These are phyloP conservation scores for Endocalyx cinctus DNA, from an alignment of 2,329 filamentous ascomycete genomes.

Conservation along the genomic window DNA sequence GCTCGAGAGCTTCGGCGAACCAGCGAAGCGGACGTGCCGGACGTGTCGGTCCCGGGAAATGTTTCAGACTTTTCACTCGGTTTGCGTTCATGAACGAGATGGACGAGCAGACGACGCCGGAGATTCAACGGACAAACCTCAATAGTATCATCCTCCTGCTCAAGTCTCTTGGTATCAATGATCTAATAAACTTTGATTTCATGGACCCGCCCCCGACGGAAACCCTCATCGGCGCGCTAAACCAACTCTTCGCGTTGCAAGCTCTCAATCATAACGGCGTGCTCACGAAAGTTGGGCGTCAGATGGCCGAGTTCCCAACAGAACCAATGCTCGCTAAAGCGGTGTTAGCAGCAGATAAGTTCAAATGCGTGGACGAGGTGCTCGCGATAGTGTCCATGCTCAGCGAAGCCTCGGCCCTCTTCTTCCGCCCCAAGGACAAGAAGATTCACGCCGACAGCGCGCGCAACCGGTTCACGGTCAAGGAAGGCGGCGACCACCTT, in stretches of 20 bases:
- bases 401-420: constrained; percentile 79
- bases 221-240: constrained; percentile 80
- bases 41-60: constrained; percentile 86
- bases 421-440: constrained; percentile 95
- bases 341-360: constrained; percentile 81
- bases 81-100: constrained; percentile 94
- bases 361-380: constrained; percentile 91
- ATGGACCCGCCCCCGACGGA: constrained; percentile 91
- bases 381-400: constrained; percentile 94
- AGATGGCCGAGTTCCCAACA: constrained; percentile 93
- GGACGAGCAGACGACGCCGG: constrained; percentile 84
- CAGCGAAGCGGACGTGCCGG: constrained; percentile 91
- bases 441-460: constrained; percentile 94
- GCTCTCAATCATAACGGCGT: constrained; percentile 85
- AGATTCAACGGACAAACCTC: constrained; percentile 88
- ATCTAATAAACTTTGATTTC: constrained; percentile 91
- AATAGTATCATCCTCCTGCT: constrained; percentile 79
- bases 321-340: constrained; percentile 89
- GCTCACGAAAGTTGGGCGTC: constrained; percentile 82
- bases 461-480: constrained; percentile 79
- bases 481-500: constrained; percentile 85
- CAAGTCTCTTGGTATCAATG: constrained; percentile 87
- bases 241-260: constrained; percentile 86
- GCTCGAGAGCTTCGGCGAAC: constrained; percentile 86
- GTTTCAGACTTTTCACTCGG: constrained; percentile 89